Base-by-base conservation (phyloP, 768 basidiomycete species). In the Termitomyces sp. region DNA sequence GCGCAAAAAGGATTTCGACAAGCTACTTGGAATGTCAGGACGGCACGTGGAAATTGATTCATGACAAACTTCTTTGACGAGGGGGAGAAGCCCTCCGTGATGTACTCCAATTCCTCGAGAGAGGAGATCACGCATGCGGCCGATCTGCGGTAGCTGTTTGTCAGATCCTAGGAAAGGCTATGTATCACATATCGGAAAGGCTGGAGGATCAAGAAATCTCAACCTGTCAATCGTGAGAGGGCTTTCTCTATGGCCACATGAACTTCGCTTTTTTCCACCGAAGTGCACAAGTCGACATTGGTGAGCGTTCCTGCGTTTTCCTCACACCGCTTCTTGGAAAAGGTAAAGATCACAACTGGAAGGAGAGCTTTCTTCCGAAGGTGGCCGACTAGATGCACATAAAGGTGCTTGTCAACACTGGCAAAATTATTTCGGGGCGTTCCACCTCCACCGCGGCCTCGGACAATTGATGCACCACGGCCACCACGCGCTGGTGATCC, bases 321-420 rank as follows among this genome's bases (percentile, higher is more conserved):
- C 72, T 99, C 97, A 66, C 97, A 99, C 54, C 83, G 79, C 70
- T 94, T 95, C 77, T 99, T 99, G 28, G 94, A 97, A 62, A 99
- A 88, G 0, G 96, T 95, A 73, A 99, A 99, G 28, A 97, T 83
- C 32, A 99, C 97, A 14, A 95, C 94, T 1, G 97, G 97, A 8
- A 99, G 79, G 4, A 99, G 79, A 19, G 78, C 73, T 60, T 89
- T 85, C 74, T 98, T 98, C 65, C 87, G 83, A 56, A 99, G 78
- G 65, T 90, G 82, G 2, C 85, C 87, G 41, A 99, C 78, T 48
- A 99, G 79, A 64, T 98, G 94, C 19, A 96, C 92, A 74, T 95
- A 98, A 2, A 98, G 76, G 61, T 95, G 93, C 70, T 88, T 94
- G 74, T 98, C 96, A 17, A 81, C 73, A 30, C 80, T 84, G 12